Base-by-base conservation (phyloP, 2,329 filamentous ascomycete species). In the Helotiales sp. region DNA sequence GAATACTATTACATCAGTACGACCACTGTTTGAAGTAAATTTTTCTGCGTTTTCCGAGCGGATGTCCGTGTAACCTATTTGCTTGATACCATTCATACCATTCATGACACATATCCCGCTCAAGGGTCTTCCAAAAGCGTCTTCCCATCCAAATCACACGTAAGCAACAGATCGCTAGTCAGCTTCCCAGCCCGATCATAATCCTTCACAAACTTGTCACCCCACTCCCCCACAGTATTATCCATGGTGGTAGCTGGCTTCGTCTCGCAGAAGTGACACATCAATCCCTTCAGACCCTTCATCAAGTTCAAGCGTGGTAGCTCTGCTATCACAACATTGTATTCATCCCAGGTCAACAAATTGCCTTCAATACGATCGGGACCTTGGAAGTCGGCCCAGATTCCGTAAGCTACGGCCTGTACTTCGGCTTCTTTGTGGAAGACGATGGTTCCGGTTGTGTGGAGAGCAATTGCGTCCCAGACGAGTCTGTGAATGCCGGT, bases 381-480 rank as follows among this genome's bases (percentile, higher is more conserved):
- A 0, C 80, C 80, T 28, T 71, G 55, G 61, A 83, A 81, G 58
- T 83, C 81, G 20, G 79, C 77, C 47, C 70, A 60, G 52, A 82
- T 79, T 1, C 79, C 80, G 17, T 73, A 67, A 11, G 72, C 68
- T 6, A 73, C 73, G 0, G 78, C 75, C 60, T 75, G 73, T 7
- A 83, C 82, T 52, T 79, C 79, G 6, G 78, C 75, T 72, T 84
- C 77, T 70, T 84, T 84, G 72, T 82, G 78, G 8, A 67, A 67
- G 11, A 76, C 77, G 37, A 84, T 79, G n/a, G 68, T 76, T 0
- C 67, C 66, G 5, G 77, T 78, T 0, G 79, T 80, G 71, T 83
- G 82, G 65, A 85, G 75, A 0, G 83, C 83, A 65, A 85, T 85
- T 13, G 79, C 73, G 69, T 85, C 83, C 82, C 82, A 85, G 15